Evolutionary conservation across 2,329 filamentous ascomycete genomes (phyloP), one percentile per base, ranked within the genome.

Genomic region (Anthostomella pinea): DNA sequence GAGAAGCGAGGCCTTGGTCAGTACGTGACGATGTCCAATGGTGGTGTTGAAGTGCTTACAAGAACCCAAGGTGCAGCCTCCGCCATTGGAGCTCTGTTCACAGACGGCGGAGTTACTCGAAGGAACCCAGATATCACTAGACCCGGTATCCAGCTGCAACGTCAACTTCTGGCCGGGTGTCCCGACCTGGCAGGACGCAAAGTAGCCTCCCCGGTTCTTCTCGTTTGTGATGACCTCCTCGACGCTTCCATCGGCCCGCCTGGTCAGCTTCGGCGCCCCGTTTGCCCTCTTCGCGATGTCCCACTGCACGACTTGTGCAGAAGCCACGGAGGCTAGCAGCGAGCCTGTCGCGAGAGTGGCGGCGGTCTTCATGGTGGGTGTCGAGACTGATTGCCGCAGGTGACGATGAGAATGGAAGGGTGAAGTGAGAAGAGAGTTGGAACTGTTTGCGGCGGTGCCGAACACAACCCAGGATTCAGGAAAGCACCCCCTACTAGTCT

Each of bases 91-190:
- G 6, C 41, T 35, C 3, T 54, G 41, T 11, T 58, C 40, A 53
- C 73, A 77, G 9, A 71, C 63, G 21, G 41, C 43, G 2, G 69
- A 59, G 5, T 36, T 31, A 39, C 50, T 57, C 27, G 59, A 58
- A 10, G 72, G 69, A 24, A 83, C 69, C 79, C 80, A 83, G 15
- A 79, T 70, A 59, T 84, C 80, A 43, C 77, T 81, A 51, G 77
- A 81, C 26, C 79, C 80, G 1, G 79, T 83, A 58, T 83, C 79
- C 28, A 83, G 66, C 54, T 81, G 76, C 34, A 83, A 59, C 2
- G 68, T 72, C 25, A 83, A 42, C 4, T 69, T 58, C 52, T 83
- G 79, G 9, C 62, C 58, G 0, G 79, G 79, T 6, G 72, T 79
- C 13, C 80, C 80, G 16, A 83, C 55, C 17, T 64, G 59, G 42